Base-by-base conservation (phyloP, 2,329 filamentous ascomycete species). In the Ampelomyces quisqualis region DNA sequence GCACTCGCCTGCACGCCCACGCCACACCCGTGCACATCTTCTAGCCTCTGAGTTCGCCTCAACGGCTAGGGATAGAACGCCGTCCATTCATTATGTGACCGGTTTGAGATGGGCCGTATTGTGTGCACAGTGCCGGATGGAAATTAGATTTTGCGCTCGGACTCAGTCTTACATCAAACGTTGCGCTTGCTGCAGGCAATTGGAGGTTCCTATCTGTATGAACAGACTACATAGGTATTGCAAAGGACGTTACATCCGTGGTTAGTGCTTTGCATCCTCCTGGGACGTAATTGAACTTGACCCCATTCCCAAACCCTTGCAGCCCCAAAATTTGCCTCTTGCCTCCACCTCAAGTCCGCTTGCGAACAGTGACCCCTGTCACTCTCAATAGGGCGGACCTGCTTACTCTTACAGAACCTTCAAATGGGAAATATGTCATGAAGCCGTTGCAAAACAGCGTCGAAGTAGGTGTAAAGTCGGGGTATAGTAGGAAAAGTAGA, bases 401-500 rank as follows among this genome's bases (percentile, higher is more conserved):
- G 32, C 47, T 31, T 48, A 42, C 38, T 45, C 31, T 37, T 52
- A 10, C 38, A 38, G 22, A 42, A 21, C 7, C 14, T 26, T 18
- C 13, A 15, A 37, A 13, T 28, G 29, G 23, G 33, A 23, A 35
- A 49, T 44, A 52, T 40, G 34, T 56, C 57, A 51, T 61, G 40
- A 55, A 36, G 47, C 57, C 48, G 47, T 58, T 49, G 27, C 51
- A 23, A 44, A 48, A 50, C 41, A 49, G 48, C 35, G 37, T 36
- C 41, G 41, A 51, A 49, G 37, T 40, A 48, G 37, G 53, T 49
- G 43, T 40, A 43, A 51, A 58, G 58, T 44, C 30, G 45, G 56
- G 57, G 60, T 62, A 63, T 64, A 62, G 54, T 51, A 44, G 47
- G 43, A 50, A 47, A 51, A 43, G n/a, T 20, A 39, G 40, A 37